Conservation (phyloP, 805 yeast genomes). For the Candida taoyuanica region DNA sequence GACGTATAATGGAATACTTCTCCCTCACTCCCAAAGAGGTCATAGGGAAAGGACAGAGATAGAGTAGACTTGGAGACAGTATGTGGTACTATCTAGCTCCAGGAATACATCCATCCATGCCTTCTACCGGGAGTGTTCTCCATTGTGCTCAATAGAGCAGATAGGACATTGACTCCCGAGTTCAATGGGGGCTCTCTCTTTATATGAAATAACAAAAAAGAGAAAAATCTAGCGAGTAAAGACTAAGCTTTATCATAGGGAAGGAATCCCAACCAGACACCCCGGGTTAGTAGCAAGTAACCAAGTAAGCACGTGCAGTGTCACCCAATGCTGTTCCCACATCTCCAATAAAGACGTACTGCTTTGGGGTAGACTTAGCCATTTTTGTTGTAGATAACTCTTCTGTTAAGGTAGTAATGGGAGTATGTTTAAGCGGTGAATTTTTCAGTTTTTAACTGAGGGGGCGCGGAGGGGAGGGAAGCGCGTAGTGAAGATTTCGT, state of each 20-base stretch:
- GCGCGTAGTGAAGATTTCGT: no score
- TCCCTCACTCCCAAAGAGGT: slow-evolving; percentile 7
- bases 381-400: slow-evolving; percentile 14
- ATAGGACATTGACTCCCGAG: slow-evolving; percentile 11
- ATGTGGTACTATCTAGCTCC: slow-evolving; percentile 2
- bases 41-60: slow-evolving; percentile 27
- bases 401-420: no score
- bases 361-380: slow-evolving; percentile 30
- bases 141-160: no score
- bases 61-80: slow-evolving; percentile 15
- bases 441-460: slow-evolving; percentile 8
- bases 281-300: slow-evolving; percentile 6
- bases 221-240: slow-evolving; percentile 1
- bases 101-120: slow-evolving; percentile 25
- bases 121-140: slow-evolving; percentile 21
- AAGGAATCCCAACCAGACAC: no score
- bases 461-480: not conserved
- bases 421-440: slow-evolving; percentile 1
- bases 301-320: not conserved
- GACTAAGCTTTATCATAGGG: not conserved
- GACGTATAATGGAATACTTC: slow-evolving; percentile 21
- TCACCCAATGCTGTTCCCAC: not conserved
- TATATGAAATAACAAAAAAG: no score
- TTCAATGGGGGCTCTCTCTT: no score
- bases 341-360: slow-evolving; percentile 19